Percentiles rank a stretch among this genome's conserved stretches.
These are phyloP conservation scores for Cyclaneusma minus DNA, from an alignment of 2,329 filamentous ascomycete species.

Conservation along the genomic window DNA sequence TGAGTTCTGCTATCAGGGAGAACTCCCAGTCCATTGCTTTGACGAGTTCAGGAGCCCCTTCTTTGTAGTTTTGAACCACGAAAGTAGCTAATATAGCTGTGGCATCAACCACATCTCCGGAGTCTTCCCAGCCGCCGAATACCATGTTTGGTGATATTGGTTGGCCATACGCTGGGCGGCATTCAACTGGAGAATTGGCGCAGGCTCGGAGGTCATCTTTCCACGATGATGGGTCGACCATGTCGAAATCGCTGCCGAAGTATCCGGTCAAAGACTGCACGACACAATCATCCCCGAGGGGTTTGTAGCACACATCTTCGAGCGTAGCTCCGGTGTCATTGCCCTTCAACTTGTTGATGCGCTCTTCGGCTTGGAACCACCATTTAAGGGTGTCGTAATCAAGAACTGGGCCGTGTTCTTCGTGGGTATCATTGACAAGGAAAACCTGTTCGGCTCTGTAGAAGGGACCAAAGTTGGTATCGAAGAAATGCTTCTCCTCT, in stretches of 20 bases:
- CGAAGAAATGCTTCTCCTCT: conserved; percentile 87
- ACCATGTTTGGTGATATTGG: conserved; percentile 77
- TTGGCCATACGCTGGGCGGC: conserved; percentile 77
- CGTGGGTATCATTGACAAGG: conserved; percentile 69
- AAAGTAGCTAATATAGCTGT: conserved; percentile 78
- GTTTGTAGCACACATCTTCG: conserved; percentile 86
- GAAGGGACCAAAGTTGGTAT: conserved; percentile 85
- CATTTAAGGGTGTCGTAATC: conserved; percentile 78
- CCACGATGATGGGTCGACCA: conserved; percentile 55
- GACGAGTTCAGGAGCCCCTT: conserved; percentile 54
- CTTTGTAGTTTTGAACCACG: conserved; percentile 78
- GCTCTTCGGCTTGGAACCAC: conserved; percentile 86
- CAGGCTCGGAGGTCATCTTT: conserved; percentile 56
- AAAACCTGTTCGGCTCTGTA: conserved; percentile 91
- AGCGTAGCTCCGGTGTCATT: conserved; percentile 51
- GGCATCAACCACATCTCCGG: conserved; percentile 53
- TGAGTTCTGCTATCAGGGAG: conserved; percentile 56
- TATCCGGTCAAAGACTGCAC: conserved; percentile 88
- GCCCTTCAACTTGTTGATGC: conserved; percentile 58
- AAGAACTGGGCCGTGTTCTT: conserved; percentile 57
- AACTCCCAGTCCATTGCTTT: conserved; percentile 83
- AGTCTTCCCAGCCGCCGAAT: conserved; percentile 61
- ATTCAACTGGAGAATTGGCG: conserved; percentile 64
- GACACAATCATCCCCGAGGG: conserved; percentile 75
- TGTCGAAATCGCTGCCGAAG: conserved; percentile 52